A percentile compares a stretch with the other conserved stretches of the same genome.
phyloP scores from a whole-genome alignment of 2,329 filamentous ascomycete species.

The Ilyonectria destructans region DNA sequence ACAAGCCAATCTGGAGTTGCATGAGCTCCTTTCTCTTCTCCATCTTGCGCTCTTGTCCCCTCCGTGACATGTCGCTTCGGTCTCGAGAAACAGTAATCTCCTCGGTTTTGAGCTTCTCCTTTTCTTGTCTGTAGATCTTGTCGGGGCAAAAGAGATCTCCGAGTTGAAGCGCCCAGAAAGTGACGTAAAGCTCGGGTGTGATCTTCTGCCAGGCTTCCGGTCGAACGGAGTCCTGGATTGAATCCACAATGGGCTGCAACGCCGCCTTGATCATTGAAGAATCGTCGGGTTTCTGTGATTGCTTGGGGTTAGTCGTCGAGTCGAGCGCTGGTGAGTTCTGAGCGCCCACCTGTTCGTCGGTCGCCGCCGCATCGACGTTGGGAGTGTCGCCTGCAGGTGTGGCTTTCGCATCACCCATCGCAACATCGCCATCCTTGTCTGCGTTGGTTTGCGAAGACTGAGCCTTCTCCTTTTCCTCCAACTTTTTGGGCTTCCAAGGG shows the following conservation, averaged over 20 bases:
- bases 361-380: constrained; percentile 46
- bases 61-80: constrained; percentile 80
- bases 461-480: constrained; percentile 47
- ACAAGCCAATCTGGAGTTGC: constrained; percentile 78
- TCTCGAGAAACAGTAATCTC: constrained; percentile 79
- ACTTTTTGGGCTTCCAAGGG: constrained; percentile 58
- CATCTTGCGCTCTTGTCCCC: constrained; percentile 75
- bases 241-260: constrained; percentile 81
- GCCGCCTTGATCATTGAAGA: constrained; percentile 51
- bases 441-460: constrained; percentile 47
- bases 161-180: constrained; percentile 92
- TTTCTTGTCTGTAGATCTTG: constrained; percentile 84
- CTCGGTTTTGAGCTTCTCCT: constrained; percentile 77
- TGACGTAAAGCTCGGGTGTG: constrained; percentile 86
- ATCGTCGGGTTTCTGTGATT: constrained; percentile 55
- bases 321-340: constrained; percentile 28
- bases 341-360: constrained; percentile 54
- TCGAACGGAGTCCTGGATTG: constrained; percentile 75
- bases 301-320: constrained; percentile 45
- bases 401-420: constrained; percentile 62
- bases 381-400: constrained; percentile 48
- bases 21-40: constrained; percentile 79
- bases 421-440: constrained; percentile 73
- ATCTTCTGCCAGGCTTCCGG: constrained; percentile 78
- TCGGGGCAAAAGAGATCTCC: constrained; percentile 85